Base-by-base conservation (phyloP, 2,329 filamentous ascomycete species). In the Gnomoniopsis sp. region DNA sequence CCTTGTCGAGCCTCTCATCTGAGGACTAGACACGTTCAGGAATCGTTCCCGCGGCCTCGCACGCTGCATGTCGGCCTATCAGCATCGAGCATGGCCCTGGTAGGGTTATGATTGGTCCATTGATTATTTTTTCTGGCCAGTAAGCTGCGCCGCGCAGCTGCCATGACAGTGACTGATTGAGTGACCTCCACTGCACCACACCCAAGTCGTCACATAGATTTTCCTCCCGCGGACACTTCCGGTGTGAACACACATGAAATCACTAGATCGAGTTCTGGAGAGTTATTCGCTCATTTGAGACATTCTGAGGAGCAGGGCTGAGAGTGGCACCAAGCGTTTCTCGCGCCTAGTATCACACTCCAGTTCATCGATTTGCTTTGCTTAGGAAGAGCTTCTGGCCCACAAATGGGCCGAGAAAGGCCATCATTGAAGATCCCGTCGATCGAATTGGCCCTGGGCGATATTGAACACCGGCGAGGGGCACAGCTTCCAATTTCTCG, bases 31-130 rank as follows among this genome's bases (percentile, higher is more conserved):
- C 49, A 52, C 21, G 34, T 44, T 36, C 21, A 41, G 36, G 49
- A 36, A 41, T 26, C 19, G 34, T 57, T 22, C 17, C 53, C 58
- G 53, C 43, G 52, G 14, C 23, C 23, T 48, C 4, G 12, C 43
- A 41, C 33, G 30, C 47, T 34, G 21, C 21, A 30, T 49, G 38
- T 34, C 38, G 47, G 50, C 58, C 58, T 50, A 36, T 60, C 30
- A 60, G 21, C 49, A 33, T 19, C 30, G 34, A 52, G 23, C 19
- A 48, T 12, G 33, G 2, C 26, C 47, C 17, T n/a, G n/a, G 30
- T 1, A 23, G 36, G 14, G 6, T 34, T 30, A 17, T 58, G 15
- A 58, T 49, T 51, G 59, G 59, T 33, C 36, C 33, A 33, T 49
- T 33, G 17, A 36, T 14, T 36, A 36, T 22, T 34, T 51, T 49